phyloP scores from a whole-genome alignment of 2,329 filamentous ascomycete genomes.

The Ilyonectria destructans region DNA sequence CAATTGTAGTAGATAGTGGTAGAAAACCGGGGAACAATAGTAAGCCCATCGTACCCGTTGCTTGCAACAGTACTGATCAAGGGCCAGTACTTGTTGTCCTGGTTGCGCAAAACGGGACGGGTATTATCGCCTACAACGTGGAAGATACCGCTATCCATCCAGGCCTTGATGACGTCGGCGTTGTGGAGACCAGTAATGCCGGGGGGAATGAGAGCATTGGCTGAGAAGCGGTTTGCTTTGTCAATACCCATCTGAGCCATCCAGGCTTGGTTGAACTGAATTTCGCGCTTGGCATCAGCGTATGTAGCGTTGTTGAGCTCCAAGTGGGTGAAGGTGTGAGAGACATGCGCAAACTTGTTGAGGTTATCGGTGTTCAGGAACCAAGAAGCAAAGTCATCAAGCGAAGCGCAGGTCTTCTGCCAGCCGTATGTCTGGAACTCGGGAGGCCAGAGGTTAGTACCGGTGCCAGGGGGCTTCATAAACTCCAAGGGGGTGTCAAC shows the following conservation, averaged over 20 bases:
- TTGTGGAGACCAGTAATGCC: slow-evolving; percentile 40
- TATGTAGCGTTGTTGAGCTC: slow-evolving; percentile 39
- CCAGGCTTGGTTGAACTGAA: slow-evolving; percentile 38
- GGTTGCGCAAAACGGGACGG: slow-evolving; percentile 20
- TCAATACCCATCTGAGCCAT: slow-evolving; percentile 37
- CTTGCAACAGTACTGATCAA: slow-evolving; percentile 32
- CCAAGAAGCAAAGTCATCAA: slow-evolving; percentile 37
- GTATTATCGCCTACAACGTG: slow-evolving; percentile 40
- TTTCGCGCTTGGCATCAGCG: slow-evolving; percentile 36
- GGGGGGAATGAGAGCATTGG: slow-evolving; percentile 34
- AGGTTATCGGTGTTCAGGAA: slow-evolving; percentile 34
- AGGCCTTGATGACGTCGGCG: slow-evolving; percentile 36
- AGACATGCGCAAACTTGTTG: slow-evolving; percentile 37
- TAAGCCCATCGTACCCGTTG: slow-evolving; percentile 35
- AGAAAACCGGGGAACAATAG: slow-evolving; percentile 35
- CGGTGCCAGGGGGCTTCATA: slow-evolving; percentile 30
- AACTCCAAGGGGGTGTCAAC: slow-evolving; percentile 34
- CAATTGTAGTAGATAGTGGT: slow-evolving; percentile 42
- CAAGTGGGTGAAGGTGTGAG: slow-evolving; percentile 38
- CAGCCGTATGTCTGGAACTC: slow-evolving; percentile 30
- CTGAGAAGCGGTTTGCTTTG: slow-evolving; percentile 28
- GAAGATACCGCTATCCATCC: slow-evolving; percentile 34
- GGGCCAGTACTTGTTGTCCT: slow-evolving; percentile 33
- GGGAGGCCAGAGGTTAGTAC: slow-evolving; percentile 30
- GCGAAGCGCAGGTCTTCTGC: slow-evolving; percentile 28